Percentiles rank a stretch among this genome's conserved stretches.
These are phyloP conservation scores for Pleurotus ostreatus DNA, from an alignment of 768 basidiomycete species.

Conservation along the genomic window DNA sequence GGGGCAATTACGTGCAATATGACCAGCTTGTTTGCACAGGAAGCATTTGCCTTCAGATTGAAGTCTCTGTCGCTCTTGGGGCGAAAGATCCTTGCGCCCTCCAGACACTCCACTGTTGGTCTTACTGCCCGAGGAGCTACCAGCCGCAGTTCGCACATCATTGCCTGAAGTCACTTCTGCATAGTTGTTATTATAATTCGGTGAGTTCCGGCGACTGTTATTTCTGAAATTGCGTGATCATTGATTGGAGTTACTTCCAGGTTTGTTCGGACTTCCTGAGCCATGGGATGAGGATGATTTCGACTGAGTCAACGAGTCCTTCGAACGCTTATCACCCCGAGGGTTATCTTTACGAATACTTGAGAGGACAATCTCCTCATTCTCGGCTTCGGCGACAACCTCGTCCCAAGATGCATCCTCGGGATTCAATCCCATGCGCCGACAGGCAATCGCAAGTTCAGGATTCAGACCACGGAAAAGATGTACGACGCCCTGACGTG, in stretches of 20 bases:
- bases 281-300: not conserved
- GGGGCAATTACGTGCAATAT: constrained; percentile 26
- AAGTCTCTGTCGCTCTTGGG: constrained; percentile 9
- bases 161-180: too few relatives aligned
- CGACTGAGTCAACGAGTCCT: not conserved
- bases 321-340: constrained; percentile 7
- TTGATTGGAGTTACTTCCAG: too few relatives aligned
- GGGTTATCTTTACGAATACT: not conserved
- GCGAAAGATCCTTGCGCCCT: not conserved
- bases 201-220: too few relatives aligned
- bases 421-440: constrained; percentile 23
- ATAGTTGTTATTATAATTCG: too few relatives aligned
- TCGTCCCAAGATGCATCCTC: constrained; percentile 19
- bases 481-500: constrained; percentile 22
- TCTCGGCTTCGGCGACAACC: constrained; percentile 22
- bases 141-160: not conserved
- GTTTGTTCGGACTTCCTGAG: not conserved
- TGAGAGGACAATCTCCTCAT: constrained; percentile 23
- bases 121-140: not conserved
- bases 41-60: constrained; percentile 23
- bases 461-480: constrained; percentile 28
- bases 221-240: too few relatives aligned
- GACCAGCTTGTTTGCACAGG: constrained; percentile 21
- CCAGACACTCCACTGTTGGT: not conserved
- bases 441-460: constrained; percentile 22